Evolutionary conservation across 148 eudicot species (phyloP).

Genomic region (Talinum fruticosum): DNA sequence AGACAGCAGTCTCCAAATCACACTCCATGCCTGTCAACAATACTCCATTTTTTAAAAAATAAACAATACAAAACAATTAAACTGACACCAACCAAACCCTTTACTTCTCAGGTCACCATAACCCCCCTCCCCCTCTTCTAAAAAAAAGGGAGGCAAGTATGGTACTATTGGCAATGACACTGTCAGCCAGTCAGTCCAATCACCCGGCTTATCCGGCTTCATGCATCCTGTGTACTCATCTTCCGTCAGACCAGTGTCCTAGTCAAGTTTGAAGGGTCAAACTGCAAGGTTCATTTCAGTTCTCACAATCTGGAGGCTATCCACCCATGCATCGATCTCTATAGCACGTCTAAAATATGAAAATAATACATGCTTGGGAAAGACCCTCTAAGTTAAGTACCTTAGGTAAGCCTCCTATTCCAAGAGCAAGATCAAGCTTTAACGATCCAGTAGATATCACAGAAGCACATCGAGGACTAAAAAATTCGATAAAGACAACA

Average conservation of each 20-base stretch:
- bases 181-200: not conserved
- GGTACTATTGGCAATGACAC: no score
- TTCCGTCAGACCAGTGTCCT: not conserved
- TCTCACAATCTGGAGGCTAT: not conserved
- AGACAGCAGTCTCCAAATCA: not conserved
- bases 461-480: slow-evolving; percentile 68
- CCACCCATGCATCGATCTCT: not conserved
- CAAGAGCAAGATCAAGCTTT: slow-evolving; percentile 89
- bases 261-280: not conserved
- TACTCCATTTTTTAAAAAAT: not conserved
- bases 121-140: no score
- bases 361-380: not conserved
- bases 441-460: slow-evolving; percentile 91
- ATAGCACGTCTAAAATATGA: not conserved
- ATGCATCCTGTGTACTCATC: not conserved
- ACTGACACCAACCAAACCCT: no score
- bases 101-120: no score
- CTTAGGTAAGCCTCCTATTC: slow-evolving; percentile 96
- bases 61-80: not conserved
- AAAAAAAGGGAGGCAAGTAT: no score
- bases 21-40: not conserved
- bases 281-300: not conserved
- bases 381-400: slow-evolving; percentile 30
- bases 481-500: slow-evolving; percentile 80
- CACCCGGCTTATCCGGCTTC: not conserved